A percentile compares a stretch with the other conserved stretches of the same genome.
Evolutionary conservation across 768 basidiomycete genomes (phyloP).

Genomic region (Chalciporus piperatus): DNA sequence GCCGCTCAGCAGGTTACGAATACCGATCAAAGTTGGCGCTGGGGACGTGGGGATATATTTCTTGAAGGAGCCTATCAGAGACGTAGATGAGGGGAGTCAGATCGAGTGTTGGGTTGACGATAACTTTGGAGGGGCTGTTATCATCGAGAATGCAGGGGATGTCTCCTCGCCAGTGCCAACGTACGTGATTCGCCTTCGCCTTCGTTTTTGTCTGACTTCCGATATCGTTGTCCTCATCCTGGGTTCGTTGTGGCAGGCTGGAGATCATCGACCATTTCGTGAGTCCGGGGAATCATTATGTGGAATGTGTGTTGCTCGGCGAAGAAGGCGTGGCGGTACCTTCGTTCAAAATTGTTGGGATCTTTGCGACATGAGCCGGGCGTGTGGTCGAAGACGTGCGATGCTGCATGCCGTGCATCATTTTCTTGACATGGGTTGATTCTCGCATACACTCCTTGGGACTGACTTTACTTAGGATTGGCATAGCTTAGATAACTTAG

Average conservation of each 20-base stretch:
- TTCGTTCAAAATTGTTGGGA: slow-evolving; percentile 87
- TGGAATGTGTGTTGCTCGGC: slow-evolving; percentile 86
- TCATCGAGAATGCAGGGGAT: slow-evolving; percentile 75
- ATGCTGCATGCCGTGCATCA: no score
- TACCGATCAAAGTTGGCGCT: slow-evolving; percentile 80
- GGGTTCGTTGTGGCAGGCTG: slow-evolving; percentile 44
- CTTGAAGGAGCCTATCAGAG: slow-evolving; percentile 62
- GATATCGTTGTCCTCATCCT: slow-evolving; percentile 6
- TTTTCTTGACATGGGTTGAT: no score
- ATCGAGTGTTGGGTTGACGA: slow-evolving; percentile 98
- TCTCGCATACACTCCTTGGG: no score
- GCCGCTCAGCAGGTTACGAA: slow-evolving; percentile 76
- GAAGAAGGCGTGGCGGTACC: slow-evolving; percentile 81
- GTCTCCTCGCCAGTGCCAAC: slow-evolving; percentile 57
- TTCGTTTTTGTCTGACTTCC: no score
- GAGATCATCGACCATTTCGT: slow-evolving; percentile 86
- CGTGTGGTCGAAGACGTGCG: not conserved
- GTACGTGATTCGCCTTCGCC: slow-evolving; percentile 45
- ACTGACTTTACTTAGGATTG: no score
- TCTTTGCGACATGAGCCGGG: slow-evolving; percentile 69
- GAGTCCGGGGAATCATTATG: slow-evolving; percentile 84
- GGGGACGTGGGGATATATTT: slow-evolving; percentile 95
- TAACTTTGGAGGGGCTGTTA: slow-evolving; percentile 74
- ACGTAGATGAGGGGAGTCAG: slow-evolving; percentile 61
- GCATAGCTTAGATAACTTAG: not conserved